Evolutionary conservation across 257 asterid genomes (phyloP).

Genomic region (Buddleja alternifolia): DNA sequence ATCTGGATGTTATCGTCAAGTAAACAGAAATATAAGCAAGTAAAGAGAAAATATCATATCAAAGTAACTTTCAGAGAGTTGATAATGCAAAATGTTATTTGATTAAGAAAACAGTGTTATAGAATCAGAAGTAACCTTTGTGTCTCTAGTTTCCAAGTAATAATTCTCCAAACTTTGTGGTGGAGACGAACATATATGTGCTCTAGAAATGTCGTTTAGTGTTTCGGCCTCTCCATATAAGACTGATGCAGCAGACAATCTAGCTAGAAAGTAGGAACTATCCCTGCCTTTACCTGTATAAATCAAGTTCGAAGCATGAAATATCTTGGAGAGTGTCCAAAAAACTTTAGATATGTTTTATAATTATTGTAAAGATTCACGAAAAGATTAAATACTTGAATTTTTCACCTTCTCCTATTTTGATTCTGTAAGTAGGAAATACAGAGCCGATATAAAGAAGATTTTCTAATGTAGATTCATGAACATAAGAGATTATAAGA

Average conservation of each 20-base stretch:
- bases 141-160: conserved; percentile 45
- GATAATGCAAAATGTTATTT: background rate
- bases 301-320: background rate
- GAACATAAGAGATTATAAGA: background rate
- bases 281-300: conserved; percentile 65
- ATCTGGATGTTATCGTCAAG: conserved; percentile 27
- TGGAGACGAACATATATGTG: conserved; percentile 45
- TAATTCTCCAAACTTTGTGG: conserved; percentile 49
- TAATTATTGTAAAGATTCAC: too few species aligned
- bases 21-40: conserved; percentile 34
- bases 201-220: conserved; percentile 45
- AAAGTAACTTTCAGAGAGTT: background rate
- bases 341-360: too few species aligned
- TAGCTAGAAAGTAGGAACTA: conserved; percentile 43
- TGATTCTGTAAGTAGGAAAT: background rate
- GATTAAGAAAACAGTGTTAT: conserved; percentile 1
- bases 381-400: background rate
- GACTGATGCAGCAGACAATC: conserved; percentile 50
- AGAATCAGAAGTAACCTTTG: conserved; percentile 44
- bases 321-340: background rate
- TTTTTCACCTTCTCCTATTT: background rate
- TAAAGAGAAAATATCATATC: background rate
- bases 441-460: background rate
- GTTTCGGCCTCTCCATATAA: conserved; percentile 55
- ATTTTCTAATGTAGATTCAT: background rate